A percentile compares a stretch with the other conserved stretches of the same genome.
These are phyloP conservation scores for Termitomyces sp. DNA, from an alignment of 768 basidiomycete species.

Conservation along the genomic window DNA sequence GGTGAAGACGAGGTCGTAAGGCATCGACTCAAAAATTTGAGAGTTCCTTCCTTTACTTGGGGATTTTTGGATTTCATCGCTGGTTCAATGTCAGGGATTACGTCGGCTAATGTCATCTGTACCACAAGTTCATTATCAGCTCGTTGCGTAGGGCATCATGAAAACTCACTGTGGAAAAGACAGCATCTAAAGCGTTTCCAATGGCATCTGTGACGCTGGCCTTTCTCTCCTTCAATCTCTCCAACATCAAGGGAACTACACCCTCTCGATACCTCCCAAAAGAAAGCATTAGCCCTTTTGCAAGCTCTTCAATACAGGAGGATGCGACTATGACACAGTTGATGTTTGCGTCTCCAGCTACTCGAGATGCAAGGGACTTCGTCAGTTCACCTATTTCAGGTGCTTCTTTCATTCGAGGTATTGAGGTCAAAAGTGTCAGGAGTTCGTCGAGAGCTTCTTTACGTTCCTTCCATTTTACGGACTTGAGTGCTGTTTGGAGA, in stretches of 20 bases:
- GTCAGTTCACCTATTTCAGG: conserved; percentile 73
- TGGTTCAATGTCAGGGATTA: conserved; percentile 76
- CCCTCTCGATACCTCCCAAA: conserved; percentile 74
- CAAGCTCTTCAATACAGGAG: conserved; percentile 78
- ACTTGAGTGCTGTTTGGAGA: conserved; percentile 70
- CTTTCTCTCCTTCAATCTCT: conserved; percentile 93
- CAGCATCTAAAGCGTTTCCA: conserved; percentile 81
- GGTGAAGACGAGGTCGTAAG: conserved; percentile 67
- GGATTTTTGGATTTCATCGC: conserved; percentile 89
- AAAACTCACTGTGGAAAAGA: conserved; percentile 71
- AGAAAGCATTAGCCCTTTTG: conserved; percentile 68
- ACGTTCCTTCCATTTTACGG: conserved; percentile 97
- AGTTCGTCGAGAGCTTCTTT: conserved; percentile 89
- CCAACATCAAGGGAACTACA: conserved; percentile 75
- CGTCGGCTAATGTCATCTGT: conserved; percentile 75
- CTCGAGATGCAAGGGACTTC: conserved; percentile 71
- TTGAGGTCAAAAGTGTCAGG: conserved; percentile 57
- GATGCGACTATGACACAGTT: conserved; percentile 92
- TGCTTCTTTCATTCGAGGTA: conserved; percentile 76
- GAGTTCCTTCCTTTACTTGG: conserved; percentile 89
- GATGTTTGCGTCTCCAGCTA: conserved; percentile 89
- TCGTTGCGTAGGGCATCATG: conserved; percentile 1
- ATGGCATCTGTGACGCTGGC: conserved; percentile 85
- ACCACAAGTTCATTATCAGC: conserved; percentile 9
- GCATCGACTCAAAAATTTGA: conserved; percentile 81